Evolutionary conservation across 805 yeast genomes (phyloP).

Genomic region (Yamadazyma sp.): DNA sequence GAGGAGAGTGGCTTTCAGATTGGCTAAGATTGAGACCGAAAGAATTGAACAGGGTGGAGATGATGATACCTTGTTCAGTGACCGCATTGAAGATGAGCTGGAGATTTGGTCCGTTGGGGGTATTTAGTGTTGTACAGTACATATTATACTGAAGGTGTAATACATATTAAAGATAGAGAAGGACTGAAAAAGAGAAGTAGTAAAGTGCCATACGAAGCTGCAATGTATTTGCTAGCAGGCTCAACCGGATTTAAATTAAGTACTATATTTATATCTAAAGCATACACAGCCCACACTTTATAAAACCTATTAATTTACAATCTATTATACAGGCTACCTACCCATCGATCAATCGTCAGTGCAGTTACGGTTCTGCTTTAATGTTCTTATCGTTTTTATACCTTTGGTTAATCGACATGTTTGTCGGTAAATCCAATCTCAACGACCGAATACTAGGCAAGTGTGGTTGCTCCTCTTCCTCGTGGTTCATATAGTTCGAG

Average conservation of each 20-base stretch:
- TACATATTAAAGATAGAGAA: neutral
- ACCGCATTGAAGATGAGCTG: conserved; percentile 78
- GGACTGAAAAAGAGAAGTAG: too few species aligned
- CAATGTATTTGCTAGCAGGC: too few species aligned
- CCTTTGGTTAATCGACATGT: conserved; percentile 26
- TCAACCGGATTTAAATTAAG: too few species aligned
- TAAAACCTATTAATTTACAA: conserved; percentile 7
- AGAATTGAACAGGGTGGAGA: conserved; percentile 90
- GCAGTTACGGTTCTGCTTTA: conserved; percentile 10
- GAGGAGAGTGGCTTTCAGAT: conserved; percentile 82
- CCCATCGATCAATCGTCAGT: neutral
- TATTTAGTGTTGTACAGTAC: conserved; percentile 1
- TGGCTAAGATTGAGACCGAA: conserved; percentile 85
- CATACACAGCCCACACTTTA: too few species aligned
- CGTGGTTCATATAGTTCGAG: conserved; percentile 12
- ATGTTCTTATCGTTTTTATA: conserved; percentile 14
- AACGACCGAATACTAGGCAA: conserved; percentile 53
- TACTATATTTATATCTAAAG: too few species aligned
- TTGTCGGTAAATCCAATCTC: conserved; percentile 50
- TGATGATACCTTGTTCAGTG: conserved; percentile 78
- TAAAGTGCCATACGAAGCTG: too few species aligned
- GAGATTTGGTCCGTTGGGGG: conserved; percentile 66
- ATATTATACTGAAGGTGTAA: too few species aligned
- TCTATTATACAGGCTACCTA: conserved; percentile 7
- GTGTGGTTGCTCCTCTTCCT: conserved; percentile 16